Base-by-base conservation (phyloP, 768 basidiomycete genomes). In the Pleurotus pulmonarius region DNA sequence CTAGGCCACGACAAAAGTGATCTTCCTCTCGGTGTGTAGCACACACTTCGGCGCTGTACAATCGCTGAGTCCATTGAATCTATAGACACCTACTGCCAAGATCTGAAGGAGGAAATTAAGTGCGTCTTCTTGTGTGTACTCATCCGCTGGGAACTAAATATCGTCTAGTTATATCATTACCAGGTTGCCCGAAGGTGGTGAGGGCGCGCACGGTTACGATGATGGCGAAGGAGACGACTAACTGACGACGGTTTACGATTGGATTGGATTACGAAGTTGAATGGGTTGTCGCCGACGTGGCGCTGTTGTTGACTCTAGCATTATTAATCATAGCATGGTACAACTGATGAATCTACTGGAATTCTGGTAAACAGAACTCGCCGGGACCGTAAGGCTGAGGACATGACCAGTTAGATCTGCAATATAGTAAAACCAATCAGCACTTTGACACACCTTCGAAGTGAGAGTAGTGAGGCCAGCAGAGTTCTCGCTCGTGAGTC, bases 341-440 rank as follows among this genome's bases (percentile, higher is more conserved):
- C 18, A 22, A 16, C n/a, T 55, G 24, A 29, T n/a, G 39, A 47
- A 40, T 77, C 75, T 86, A 92, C 63, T 81, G 77, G 70, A 97
- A 97, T 67, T 97, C 94, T 25, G 88, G 86, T 61, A 72, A 73
- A 71, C 94, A 97, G 67, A 85, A 85, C 68, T 94, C 90, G 64
- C 94, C 94, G 38, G 94, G 95, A 56, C 95, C 94, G 63, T 93
- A 94, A 29, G 94, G 95, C 92, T 97, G 58, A 9, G 46, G 26
- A 16, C 9, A 63, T 15, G 41, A 16, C 16, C n/a, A 26, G 38
- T 41, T 11, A 46, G n/a, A 26, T 16, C 38, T 20, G 34, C 38
- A 55, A 1, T 11, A 34, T 22, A n/a, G n/a, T 5, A 46, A 51
- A 8, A 46, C 16, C 13, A n/a, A 49, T 7, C 13, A 8, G 25